Base-by-base conservation (phyloP, 345 rosid species). In the Combretum micranthum region DNA sequence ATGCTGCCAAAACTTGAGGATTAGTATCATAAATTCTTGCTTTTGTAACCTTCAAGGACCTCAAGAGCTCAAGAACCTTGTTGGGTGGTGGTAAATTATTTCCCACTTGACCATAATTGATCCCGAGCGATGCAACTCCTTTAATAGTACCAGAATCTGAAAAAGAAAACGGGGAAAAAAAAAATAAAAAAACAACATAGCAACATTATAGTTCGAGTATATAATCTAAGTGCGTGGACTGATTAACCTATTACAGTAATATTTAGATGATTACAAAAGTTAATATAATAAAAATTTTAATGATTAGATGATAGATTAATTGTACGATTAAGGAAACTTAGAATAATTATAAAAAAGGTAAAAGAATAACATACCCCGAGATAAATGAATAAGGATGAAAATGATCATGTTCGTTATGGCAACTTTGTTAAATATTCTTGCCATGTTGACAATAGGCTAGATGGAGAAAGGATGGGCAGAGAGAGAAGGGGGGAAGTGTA, bases 21-120 rank as follows among this genome's bases (percentile, higher is more conserved):
- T 87, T 87, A 20, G 99, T 87, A 69, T 93, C 96, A 19, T 93
- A 93, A 57, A 93, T 87, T 77, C 88, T 80, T 18, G 86, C 73
- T 69, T 84, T 89, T 16, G 76, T 82, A 59, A 89, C 42, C 72
- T 73, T 78, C 12, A 87, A 64, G 48, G 97, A 73, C 54, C 76
- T 71, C 51, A 93, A 46, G 59, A 93, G 94, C 50, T 72, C 80
- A 18, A 83, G 67, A 48, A 89, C 99, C 57, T 63, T 75, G 44
- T 82, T 79, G 0, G 99, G 94, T 9, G 83, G 65, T 12, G 84
- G 97, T 68, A 93, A 69, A 73, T 89, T 82, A 73, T 85, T 72
- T 10, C 69, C 99, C 22, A 93, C 71, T 77, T 93, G 99, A 13
- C 99, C 99, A 21, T 93, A 93, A 53, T 89, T 93, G 74, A 93